Base-by-base conservation (phyloP, 108 stramenopile genomes). In the Nitzschia palea region DNA sequence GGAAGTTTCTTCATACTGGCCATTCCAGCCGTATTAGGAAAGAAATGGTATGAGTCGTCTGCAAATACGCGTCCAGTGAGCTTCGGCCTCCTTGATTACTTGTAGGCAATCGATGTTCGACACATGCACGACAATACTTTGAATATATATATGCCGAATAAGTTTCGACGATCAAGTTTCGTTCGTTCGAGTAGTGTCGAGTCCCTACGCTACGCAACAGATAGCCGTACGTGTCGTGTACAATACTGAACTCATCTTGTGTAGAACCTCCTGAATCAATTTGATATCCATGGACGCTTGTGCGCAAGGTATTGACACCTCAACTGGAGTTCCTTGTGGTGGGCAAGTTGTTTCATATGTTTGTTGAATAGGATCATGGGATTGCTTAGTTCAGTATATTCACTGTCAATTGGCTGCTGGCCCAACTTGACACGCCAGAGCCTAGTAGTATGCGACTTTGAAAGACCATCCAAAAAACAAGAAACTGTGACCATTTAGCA, bases 391-490 rank as follows among this genome's bases (percentile, higher is more conserved):
- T 79, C 62, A 3, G 59, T 55, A 18, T 81, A 47, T 6, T 40
- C 56, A 8, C n/a, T n/a, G n/a, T n/a, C n/a, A n/a, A n/a, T 10
- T 31, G 79, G 25, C 1, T 80, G 77, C 18, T 73, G 31, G 9
- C 65, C 76, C n/a, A 85, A 27, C 28, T 79, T 85, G 25, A 85
- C 75, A 0, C 84, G 68, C 9, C 78, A 45, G 23, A 74, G 33
- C 56, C 81, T 85, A 54, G 73, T 77, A 3, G 73, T 79, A 37
- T 67, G 52, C 43, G 58, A 67, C 55, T 83, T 83, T 26, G 82
- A 80, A 0, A 86, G 47, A 9, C 42, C 72, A 45, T 84, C 81
- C 80, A 87, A 68, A 62, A 84, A 26, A 81, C 70, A 40, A 87
- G 28, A 22, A 44, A 67, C 36, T 83, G 80, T 0, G 86, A 83